Conservation (phyloP, 2,329 filamentous ascomycete species). For the Beauveria caledonica region DNA sequence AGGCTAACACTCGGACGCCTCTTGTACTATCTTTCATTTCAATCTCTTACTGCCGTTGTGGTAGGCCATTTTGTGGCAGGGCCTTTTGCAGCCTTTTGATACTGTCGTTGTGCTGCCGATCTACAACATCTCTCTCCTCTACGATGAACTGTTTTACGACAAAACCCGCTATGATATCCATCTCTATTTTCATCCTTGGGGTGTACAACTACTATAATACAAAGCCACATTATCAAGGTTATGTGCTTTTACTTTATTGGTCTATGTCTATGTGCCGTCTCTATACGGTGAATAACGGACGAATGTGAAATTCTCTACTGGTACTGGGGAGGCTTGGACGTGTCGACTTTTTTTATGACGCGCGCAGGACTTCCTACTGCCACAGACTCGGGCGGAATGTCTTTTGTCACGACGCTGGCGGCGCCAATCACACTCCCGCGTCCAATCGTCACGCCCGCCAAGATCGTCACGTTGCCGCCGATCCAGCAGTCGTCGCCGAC, state of each 20-base stretch:
- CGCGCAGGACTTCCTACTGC: conserved; percentile 61
- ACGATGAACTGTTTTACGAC: conserved; percentile 5
- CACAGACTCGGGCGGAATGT: conserved; percentile 51
- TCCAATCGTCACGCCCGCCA: conserved; percentile 73
- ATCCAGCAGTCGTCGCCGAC: conserved; percentile 80
- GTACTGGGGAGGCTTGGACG: conserved; percentile 5
- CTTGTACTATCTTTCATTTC: background rate
- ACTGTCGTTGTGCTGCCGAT: background rate
- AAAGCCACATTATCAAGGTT: background rate
- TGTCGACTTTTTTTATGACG: conserved; percentile 38
- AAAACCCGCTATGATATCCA: conserved; percentile 31
- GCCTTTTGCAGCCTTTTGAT: conserved; percentile 6
- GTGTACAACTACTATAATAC: conserved; percentile 14
- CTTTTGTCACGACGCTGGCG: conserved; percentile 74
- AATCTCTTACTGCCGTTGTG: background rate
- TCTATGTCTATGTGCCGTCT: background rate
- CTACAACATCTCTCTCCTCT: conserved; percentile 11
- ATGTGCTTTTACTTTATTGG: background rate
- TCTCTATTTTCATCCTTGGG: conserved; percentile 15
- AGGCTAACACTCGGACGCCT: conserved; percentile 8
- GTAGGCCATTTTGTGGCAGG: background rate
- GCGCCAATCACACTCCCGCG: conserved; percentile 67
- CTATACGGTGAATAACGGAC: background rate
- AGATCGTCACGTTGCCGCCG: conserved; percentile 60
- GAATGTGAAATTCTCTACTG: background rate